phyloP scores from a whole-genome alignment of 306 rosid species.

The Acacia melanoxylon region DNA sequence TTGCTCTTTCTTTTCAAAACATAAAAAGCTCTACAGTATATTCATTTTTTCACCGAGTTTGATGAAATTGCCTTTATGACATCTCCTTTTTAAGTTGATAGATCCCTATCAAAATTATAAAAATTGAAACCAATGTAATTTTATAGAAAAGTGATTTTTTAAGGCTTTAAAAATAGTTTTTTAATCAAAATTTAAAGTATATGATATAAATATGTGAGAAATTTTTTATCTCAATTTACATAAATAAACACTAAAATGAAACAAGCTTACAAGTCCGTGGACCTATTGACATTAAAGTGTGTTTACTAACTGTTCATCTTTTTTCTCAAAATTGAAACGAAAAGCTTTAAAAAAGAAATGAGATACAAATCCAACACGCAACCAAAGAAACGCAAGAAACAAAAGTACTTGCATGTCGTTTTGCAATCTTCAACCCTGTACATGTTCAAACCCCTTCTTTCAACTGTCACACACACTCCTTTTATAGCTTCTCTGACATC shows the following conservation, averaged over 20 bases:
- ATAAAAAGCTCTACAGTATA: no score
- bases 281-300: background rate
- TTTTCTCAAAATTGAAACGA: background rate
- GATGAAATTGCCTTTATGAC: background rate
- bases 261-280: background rate
- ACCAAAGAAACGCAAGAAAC: background rate
- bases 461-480: background rate
- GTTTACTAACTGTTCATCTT: background rate
- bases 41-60: background rate
- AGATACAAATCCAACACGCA: background rate
- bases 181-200: no score
- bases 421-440: background rate
- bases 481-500: background rate
- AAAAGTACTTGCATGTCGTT: constrained; percentile 20
- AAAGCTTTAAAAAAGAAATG: background rate
- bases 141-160: no score
- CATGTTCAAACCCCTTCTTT: background rate
- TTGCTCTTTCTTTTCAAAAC: background rate
- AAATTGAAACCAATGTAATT: background rate
- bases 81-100: background rate
- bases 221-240: no score
- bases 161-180: no score
- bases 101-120: background rate
- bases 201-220: no score
- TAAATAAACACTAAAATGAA: no score